Evolutionary conservation across 345 rosid species (phyloP), one percentile per base, ranked within the genome.

Genomic region (Corymbia maculata): DNA sequence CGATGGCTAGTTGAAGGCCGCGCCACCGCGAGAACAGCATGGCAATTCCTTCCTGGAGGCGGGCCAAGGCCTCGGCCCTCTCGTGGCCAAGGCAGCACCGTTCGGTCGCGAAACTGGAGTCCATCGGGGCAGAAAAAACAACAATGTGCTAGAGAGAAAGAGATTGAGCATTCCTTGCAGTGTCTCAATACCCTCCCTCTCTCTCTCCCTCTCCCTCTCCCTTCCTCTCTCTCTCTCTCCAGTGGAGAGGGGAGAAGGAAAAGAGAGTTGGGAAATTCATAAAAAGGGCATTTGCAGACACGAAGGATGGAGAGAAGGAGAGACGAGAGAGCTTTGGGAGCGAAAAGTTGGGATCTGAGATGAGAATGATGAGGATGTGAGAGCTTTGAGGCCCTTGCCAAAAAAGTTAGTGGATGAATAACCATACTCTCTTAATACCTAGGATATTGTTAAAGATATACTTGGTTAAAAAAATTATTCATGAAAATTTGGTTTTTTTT

Each of bases 1-100:
- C 87, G 59, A 97, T 93, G 14, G 98, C 99, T 94, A 97, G 91
- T 87, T 95, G 98, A 52, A 97, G 96, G 86, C 94, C 98, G 2
- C 93, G 92, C 99, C 99, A 96, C 88, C 89, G 85, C 2, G 98
- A 94, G 22, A 97, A 93, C 86, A 94, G 89, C 89, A 87, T 52
- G 5, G 87, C 66, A 15, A 96, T 95, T 51, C 90, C 94, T 88
- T 94, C 92, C n/a, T 55, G 89, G 79, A 94, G 89, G 91, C 86
- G 88, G 44, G 91, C 88, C 59, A 86, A 64, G 21, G 89, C 87
- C 85, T 89, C 90, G 17, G 53, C 10, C 45, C 16, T 52, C 88
- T 32, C 64, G 9, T 53, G 30, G 47, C 87, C 0, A 30, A 44
- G 0, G 84, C 49, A 36, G 14, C 84, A 11, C 84, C 15, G 84